Evolutionary conservation across 108 stramenopile species (phyloP).

Genomic region (Skeletonema costatum): DNA sequence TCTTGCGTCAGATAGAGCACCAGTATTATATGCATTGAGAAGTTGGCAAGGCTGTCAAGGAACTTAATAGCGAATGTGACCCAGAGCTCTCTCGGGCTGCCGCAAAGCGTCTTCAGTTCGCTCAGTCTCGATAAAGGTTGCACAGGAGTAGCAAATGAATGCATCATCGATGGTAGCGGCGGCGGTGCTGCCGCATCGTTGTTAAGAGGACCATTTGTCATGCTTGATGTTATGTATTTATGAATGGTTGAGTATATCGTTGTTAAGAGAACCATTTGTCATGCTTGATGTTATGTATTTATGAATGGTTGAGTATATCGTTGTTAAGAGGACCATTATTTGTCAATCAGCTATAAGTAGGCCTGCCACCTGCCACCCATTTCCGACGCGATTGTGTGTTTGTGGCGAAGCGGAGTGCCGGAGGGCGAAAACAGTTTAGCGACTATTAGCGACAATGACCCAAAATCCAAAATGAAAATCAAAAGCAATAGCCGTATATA

Average conservation of each 20-base stretch:
- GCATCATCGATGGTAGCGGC: neutral
- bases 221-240: neutral
- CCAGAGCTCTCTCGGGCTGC: slow-evolving; percentile 5
- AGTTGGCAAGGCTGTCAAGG: slow-evolving; percentile 6
- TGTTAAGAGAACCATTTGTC: neutral
- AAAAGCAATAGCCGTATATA: too few species aligned
- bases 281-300: neutral
- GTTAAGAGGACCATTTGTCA: neutral
- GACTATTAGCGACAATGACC: too few species aligned
- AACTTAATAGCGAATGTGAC: neutral
- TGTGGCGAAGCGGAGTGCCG: too few species aligned
- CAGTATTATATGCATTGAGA: slow-evolving; percentile 1
- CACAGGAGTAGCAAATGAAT: neutral
- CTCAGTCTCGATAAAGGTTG: neutral
- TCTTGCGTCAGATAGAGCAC: neutral
- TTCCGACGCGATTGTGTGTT: too few species aligned
- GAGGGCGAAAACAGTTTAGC: too few species aligned
- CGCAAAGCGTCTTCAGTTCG: neutral
- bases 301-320: too few species aligned
- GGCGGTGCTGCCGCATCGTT: neutral
- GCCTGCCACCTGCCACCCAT: too few species aligned
- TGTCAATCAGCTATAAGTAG: too few species aligned
- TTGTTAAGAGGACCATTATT: neutral
- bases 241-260: too few species aligned
- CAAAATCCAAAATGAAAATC: too few species aligned